phyloP scores from a whole-genome alignment of 2,329 filamentous ascomycete genomes.

The Epichloe uncinata region DNA sequence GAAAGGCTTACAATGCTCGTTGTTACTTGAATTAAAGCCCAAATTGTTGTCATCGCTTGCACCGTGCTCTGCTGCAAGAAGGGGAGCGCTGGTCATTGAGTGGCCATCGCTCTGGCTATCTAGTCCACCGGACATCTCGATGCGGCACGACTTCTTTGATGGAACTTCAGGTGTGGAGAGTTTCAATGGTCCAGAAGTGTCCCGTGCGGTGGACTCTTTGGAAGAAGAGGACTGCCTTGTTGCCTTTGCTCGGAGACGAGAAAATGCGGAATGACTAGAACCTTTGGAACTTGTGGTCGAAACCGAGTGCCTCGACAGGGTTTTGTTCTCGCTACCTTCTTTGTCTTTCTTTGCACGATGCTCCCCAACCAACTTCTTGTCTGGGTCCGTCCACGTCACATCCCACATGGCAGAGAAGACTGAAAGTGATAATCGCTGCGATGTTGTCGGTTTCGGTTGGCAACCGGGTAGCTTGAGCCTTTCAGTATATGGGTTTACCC shows the following conservation, averaged over 20 bases:
- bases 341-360: constrained; percentile 35
- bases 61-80: not conserved
- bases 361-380: constrained; percentile 39
- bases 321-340: constrained; percentile 7
- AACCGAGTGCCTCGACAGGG: constrained; percentile 1
- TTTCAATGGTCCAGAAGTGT: too few relatives aligned
- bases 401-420: constrained; percentile 37
- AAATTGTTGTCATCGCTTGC: not conserved
- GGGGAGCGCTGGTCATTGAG: not conserved
- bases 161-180: too few relatives aligned
- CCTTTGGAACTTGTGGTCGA: constrained; percentile 6
- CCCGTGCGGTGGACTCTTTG: constrained; percentile 1
- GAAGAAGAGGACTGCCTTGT: constrained; percentile 4
- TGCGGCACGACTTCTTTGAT: not conserved
- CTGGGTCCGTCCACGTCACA: constrained; percentile 44
- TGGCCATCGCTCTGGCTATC: not conserved
- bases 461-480: not conserved
- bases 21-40: not conserved
- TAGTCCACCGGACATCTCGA: constrained; percentile 2
- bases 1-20: not conserved
- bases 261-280: constrained; percentile 3
- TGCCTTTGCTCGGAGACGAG: constrained; percentile 18
- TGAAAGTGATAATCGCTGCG: not conserved
- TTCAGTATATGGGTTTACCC: not conserved
- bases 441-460: not conserved